phyloP scores from a whole-genome alignment of 2,329 filamentous ascomycete species.

The Pseudogymnoascus sp. region DNA sequence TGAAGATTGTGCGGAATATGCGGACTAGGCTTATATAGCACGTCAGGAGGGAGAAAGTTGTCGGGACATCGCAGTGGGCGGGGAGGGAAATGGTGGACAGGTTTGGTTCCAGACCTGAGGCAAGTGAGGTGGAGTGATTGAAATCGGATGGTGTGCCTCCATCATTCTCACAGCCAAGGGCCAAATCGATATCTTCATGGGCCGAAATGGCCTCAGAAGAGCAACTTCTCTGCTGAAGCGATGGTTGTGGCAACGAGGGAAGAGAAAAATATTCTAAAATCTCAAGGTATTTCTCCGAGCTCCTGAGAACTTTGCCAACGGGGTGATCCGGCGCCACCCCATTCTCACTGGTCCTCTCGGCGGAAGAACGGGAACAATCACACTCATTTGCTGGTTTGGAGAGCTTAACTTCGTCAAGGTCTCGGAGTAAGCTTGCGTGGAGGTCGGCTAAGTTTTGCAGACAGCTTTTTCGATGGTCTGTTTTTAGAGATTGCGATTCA shows the following conservation, averaged over 20 bases:
- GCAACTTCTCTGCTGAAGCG: neutral
- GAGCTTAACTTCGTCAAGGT: conserved; percentile 2
- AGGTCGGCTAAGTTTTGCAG: neutral
- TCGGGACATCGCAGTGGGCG: neutral
- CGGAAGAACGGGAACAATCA: neutral
- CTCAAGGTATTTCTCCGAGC: neutral
- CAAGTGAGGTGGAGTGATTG: neutral
- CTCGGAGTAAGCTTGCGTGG: neutral
- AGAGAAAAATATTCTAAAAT: neutral
- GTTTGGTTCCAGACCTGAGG: too few relatives aligned
- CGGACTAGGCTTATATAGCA: conserved; percentile 6
- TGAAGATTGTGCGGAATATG: conserved; percentile 2
- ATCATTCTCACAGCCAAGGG: neutral
- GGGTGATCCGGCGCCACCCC: neutral
- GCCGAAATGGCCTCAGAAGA: neutral
- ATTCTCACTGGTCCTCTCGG: neutral
- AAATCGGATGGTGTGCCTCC: neutral
- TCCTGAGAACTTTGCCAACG: neutral
- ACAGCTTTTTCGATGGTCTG: neutral
- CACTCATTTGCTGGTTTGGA: neutral
- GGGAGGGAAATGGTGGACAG: too few relatives aligned
- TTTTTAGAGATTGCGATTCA: neutral
- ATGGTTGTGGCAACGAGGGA: neutral
- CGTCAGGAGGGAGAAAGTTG: neutral
- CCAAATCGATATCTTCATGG: neutral